phyloP scores from a whole-genome alignment of 1,284 basidiomycete species.

The Ustilago cynodontis region DNA sequence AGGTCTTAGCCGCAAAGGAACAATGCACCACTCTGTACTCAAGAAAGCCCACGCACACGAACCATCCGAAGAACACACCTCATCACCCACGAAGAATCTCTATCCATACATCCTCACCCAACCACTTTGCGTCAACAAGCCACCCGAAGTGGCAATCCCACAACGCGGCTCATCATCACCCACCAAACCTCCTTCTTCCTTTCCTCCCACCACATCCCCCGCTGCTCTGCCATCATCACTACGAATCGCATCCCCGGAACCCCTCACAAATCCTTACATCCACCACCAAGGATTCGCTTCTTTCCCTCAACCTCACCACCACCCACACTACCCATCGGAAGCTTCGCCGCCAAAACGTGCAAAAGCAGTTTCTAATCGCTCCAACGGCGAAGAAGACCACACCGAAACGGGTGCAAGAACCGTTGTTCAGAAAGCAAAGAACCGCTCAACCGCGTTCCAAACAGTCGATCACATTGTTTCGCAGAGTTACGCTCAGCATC shows the following conservation, averaged over 20 bases:
- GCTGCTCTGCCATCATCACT: conserved; percentile 17
- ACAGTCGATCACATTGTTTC: conserved; percentile 30
- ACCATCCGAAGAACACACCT: neutral
- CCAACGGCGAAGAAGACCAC: neutral
- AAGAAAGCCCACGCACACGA: neutral
- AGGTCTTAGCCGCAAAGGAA: conserved; percentile 19
- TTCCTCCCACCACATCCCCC: neutral
- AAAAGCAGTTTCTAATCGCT: conserved; percentile 34
- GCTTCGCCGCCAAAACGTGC: conserved; percentile 18
- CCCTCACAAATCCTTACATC: conserved; percentile 7
- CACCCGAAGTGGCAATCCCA: conserved; percentile 11
- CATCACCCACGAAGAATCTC: neutral
- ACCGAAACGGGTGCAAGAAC: neutral
- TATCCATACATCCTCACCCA: conserved; percentile 16
- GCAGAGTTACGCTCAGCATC: conserved; percentile 24
- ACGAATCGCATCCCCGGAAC: conserved; percentile 26
- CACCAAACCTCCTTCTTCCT: neutral
- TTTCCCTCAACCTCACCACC: conserved; percentile 6
- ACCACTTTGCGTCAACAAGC: conserved; percentile 20
- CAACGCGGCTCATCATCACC: conserved; percentile 24
- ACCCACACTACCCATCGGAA: conserved; percentile 1
- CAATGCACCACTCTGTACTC: conserved; percentile 15
- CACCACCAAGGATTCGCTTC: conserved; percentile 2
- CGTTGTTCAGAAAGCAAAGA: conserved; percentile 16
- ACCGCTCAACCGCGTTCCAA: conserved; percentile 18